Conservation (phyloP, 768 basidiomycete genomes). For the Boletus barrowsii region DNA sequence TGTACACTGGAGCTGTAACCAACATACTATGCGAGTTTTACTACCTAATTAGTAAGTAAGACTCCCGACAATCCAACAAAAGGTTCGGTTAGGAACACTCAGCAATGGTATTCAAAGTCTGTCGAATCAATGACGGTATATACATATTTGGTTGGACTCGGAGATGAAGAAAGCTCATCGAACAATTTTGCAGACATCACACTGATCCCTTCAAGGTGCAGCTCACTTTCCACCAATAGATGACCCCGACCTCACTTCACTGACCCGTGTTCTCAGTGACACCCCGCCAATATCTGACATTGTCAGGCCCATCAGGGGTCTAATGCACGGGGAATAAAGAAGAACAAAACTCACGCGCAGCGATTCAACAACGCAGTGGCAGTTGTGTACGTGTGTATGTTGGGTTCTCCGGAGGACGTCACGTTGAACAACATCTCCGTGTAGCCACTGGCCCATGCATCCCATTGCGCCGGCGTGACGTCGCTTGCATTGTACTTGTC, state of each 20-base stretch:
- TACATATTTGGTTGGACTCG: too few species aligned
- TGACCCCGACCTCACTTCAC: neutral
- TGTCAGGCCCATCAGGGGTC: neutral
- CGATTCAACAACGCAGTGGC: neutral
- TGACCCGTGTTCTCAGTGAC: neutral
- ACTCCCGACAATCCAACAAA: too few species aligned
- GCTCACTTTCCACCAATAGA: too few species aligned
- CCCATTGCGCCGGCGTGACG: neutral
- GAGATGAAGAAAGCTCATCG: too few species aligned
- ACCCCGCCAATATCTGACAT: constrained; percentile 2
- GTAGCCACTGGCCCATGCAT: neutral
- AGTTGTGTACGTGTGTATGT: neutral
- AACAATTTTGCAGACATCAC: too few species aligned
- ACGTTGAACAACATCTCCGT: constrained; percentile 10
- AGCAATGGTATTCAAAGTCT: too few species aligned
- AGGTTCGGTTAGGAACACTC: too few species aligned
- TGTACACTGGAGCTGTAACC: too few species aligned
- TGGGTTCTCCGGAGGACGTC: neutral
- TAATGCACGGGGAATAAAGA: neutral
- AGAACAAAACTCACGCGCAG: neutral
- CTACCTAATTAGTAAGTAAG: too few species aligned
- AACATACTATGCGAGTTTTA: too few species aligned
- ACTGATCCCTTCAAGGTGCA: too few species aligned
- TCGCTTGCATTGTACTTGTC: neutral
- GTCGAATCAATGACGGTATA: too few species aligned